Conservation (phyloP, 2,329 filamentous ascomycete genomes). For the Sclerotinia minor region DNA sequence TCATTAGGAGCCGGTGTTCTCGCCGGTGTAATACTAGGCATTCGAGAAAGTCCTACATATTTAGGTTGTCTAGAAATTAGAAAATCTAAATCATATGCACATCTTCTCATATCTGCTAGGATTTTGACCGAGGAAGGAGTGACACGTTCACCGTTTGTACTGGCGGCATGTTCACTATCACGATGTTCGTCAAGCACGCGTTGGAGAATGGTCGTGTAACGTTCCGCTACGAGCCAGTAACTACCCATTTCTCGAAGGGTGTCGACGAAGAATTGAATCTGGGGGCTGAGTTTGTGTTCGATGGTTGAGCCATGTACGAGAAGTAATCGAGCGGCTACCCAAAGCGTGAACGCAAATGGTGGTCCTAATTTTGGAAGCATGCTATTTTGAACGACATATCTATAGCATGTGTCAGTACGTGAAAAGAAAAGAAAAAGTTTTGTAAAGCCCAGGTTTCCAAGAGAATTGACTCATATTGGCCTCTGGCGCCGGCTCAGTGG, state of each 20-base stretch:
- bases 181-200: conserved; percentile 84
- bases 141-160: conserved; percentile 65
- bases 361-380: conserved; percentile 81
- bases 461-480: neutral
- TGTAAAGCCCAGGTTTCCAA: neutral
- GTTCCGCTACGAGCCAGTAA: conserved; percentile 81
- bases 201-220: conserved; percentile 77
- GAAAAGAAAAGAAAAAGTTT: neutral
- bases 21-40: conserved; percentile 58
- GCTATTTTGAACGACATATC: conserved; percentile 64
- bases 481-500: neutral
- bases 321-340: conserved; percentile 84
- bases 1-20: conserved; percentile 76
- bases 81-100: conserved; percentile 86
- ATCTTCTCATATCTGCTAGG: conserved; percentile 85
- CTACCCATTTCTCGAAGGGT: conserved; percentile 77
- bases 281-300: conserved; percentile 76
- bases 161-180: conserved; percentile 66
- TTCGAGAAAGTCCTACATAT: conserved; percentile 44
- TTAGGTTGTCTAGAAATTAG: conserved; percentile 73
- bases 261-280: conserved; percentile 79
- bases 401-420: conserved; percentile 12
- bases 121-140: conserved; percentile 85
- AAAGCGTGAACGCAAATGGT: conserved; percentile 87
- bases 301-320: conserved; percentile 90